Evolutionary conservation across 2,329 filamentous ascomycete genomes (phyloP), one percentile per base, ranked within the genome.

Genomic region (Bipolaris oryzae): DNA sequence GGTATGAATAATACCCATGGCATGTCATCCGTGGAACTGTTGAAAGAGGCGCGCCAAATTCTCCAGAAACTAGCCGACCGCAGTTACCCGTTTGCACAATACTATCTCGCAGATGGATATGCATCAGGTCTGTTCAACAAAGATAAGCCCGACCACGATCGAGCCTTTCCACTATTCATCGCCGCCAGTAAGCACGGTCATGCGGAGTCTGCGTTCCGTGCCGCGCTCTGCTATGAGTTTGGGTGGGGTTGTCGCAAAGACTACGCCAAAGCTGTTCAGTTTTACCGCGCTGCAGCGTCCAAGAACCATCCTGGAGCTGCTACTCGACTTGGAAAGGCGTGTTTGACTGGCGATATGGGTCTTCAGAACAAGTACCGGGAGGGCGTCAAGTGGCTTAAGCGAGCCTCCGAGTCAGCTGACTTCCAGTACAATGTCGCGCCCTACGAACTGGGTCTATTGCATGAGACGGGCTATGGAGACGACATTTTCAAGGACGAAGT

Each of bases 281-380:
- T 95, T 75, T 90, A 96, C 72, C 89, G 94, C 52, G 89, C 90
- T 60, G 90, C 93, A 9, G 93, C 95, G 2, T 91, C 93, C 6
- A 98, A 97, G 77, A 91, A 92, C 58, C 95, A 99, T 70, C 95
- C 95, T 0, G 95, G 95, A 47, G 94, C 95, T 47, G 96, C 97
- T 85, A 91, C 92, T 52, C 89, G 95, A 55, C 85, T 99, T 50
- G 94, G 92, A 38, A 90, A 92, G 73, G 95, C 95, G 6, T 98
- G 94, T 77, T 78, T 99, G 52, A 89, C 88, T 3, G 92, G 92
- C 39, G 93, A 98, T 64, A 87, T 99, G 74, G 95, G 95, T 28
- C 78, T 89, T 18, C 87, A 89, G 65, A 92, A 91, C 74, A 85
- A 90, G 56, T 96, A 96, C 72, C 85, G 91, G 50, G 95, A 99